A percentile compares a stretch with the other conserved stretches of the same genome.
phyloP scores from a whole-genome alignment of 805 yeast genomes.

The Saturnispora sanitii region DNA sequence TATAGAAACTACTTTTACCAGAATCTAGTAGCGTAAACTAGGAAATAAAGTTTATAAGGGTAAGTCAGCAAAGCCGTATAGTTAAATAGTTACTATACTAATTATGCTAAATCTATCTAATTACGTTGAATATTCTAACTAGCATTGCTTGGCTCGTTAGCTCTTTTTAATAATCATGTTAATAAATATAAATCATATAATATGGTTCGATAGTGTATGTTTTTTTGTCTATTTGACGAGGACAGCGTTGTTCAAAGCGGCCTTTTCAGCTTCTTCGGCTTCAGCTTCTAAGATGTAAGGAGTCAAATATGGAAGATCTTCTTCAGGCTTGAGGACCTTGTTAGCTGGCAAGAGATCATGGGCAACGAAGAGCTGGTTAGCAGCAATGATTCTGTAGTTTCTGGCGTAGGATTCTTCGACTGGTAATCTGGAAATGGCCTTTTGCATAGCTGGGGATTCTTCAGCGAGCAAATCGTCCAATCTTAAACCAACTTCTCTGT shows the following conservation, averaged over 20 bases:
- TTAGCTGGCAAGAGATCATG: constrained; percentile 78
- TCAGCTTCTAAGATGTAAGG: constrained; percentile 93
- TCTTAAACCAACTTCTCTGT: constrained; percentile 90
- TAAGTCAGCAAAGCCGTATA: too few relatives aligned
- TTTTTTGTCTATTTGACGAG: constrained; percentile 17
- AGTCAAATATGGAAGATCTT: constrained; percentile 71
- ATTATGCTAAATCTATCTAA: too few relatives aligned
- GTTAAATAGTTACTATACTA: too few relatives aligned
- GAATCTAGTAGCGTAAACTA: too few relatives aligned
- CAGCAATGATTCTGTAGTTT: constrained; percentile 84
- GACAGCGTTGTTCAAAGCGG: constrained; percentile 73
- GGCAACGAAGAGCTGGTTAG: constrained; percentile 77
- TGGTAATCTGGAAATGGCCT: constrained; percentile 82
- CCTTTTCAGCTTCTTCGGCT: constrained; percentile 81
- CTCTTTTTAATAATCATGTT: too few relatives aligned
- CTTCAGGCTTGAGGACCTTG: constrained; percentile 69
- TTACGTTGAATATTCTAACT: too few relatives aligned
- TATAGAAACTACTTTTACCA: too few relatives aligned
- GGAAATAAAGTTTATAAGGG: too few relatives aligned
- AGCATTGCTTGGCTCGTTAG: too few relatives aligned
- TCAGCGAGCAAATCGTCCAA: constrained; percentile 82
- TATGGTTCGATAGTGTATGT: background rate
- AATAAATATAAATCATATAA: constrained; percentile 1
- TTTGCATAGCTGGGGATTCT: constrained; percentile 79
- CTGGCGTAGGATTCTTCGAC: constrained; percentile 79